These are phyloP conservation scores for Phylloporus sp. DNA, from an alignment of 768 basidiomycete genomes.

Conservation along the genomic window DNA sequence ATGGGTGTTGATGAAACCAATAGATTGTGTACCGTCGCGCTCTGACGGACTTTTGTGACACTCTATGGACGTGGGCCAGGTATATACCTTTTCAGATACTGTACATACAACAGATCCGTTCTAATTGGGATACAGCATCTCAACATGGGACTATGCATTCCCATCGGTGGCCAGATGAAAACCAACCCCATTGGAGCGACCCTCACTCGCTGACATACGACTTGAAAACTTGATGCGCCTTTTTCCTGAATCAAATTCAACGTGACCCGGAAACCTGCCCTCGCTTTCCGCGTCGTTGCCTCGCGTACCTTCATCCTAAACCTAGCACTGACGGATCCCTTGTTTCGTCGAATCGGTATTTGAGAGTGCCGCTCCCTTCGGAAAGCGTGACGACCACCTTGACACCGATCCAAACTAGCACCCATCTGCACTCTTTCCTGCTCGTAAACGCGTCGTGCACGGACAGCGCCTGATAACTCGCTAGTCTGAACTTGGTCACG, in stretches of 20 bases:
- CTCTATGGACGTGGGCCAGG: too few relatives aligned
- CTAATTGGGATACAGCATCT: conserved; percentile 33
- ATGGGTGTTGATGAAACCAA: conserved; percentile 30
- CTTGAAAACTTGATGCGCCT: conserved; percentile 83
- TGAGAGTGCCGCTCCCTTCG: conserved; percentile 63
- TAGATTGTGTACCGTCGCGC: conserved; percentile 16
- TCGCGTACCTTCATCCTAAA: conserved; percentile 78
- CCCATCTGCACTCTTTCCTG: conserved; percentile 65
- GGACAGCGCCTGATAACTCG: conserved; percentile 55
- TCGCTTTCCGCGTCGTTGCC: conserved; percentile 37
- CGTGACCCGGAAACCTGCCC: conserved; percentile 50
- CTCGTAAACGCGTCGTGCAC: conserved; percentile 58
- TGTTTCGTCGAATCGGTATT: conserved; percentile 71
- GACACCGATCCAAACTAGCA: conserved; percentile 71
- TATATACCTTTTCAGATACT: too few relatives aligned
- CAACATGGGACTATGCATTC: conserved; percentile 17
- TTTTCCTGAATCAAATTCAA: conserved; percentile 78
- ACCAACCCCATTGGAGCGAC: conserved; percentile 73
- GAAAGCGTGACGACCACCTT: conserved; percentile 61
- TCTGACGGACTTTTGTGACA: too few relatives aligned
- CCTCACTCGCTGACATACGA: conserved; percentile 61
- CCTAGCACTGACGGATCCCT: conserved; percentile 53
- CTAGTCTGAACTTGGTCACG: conserved; percentile 82
- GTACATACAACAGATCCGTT: too few relatives aligned
- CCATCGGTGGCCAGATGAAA: conserved; percentile 21